Conservation (phyloP, 164 flowering plant genomes). For the Macadamia tetraphylla region DNA sequence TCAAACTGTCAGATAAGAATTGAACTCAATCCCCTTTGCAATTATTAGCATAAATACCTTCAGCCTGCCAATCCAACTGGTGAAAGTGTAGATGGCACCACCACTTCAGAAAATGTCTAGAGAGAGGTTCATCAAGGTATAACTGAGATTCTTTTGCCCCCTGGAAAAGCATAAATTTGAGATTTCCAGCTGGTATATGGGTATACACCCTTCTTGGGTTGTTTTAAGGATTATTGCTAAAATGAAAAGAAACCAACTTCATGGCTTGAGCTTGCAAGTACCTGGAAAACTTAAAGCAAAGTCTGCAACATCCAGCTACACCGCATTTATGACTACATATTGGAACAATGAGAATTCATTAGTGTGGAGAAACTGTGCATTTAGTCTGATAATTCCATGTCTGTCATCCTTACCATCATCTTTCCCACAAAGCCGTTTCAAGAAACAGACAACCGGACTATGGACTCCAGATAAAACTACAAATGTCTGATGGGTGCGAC, state of each 20-base stretch:
- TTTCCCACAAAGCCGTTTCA: conserved; percentile 85
- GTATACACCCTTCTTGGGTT: conserved; percentile 18
- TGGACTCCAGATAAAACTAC: conserved; percentile 94
- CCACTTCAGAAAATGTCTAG: not conserved
- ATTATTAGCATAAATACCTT: no score
- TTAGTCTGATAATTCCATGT: not conserved
- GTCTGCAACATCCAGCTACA: conserved; percentile 97
- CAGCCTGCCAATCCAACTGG: no score
- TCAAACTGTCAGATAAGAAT: no score
- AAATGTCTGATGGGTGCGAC: conserved; percentile 56
- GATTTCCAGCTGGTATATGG: conserved; percentile 13
- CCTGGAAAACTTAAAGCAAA: conserved; percentile 95
- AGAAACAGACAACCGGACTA: conserved; percentile 81
- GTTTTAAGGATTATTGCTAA: conserved; percentile 37
- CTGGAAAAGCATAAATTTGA: not conserved
- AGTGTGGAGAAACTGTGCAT: not conserved
- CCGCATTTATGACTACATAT: conserved; percentile 70
- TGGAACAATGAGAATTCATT: not conserved
- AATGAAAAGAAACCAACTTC: conserved; percentile 46
- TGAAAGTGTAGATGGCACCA: no score
- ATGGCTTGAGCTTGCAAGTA: conserved; percentile 9
- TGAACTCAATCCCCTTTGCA: no score
- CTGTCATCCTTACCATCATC: conserved; percentile 67
- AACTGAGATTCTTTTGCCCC: not conserved
- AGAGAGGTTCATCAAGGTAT: not conserved